These are phyloP conservation scores for Saccharomycopsis schoenii DNA, from an alignment of 805 yeast species.

Conservation along the genomic window DNA sequence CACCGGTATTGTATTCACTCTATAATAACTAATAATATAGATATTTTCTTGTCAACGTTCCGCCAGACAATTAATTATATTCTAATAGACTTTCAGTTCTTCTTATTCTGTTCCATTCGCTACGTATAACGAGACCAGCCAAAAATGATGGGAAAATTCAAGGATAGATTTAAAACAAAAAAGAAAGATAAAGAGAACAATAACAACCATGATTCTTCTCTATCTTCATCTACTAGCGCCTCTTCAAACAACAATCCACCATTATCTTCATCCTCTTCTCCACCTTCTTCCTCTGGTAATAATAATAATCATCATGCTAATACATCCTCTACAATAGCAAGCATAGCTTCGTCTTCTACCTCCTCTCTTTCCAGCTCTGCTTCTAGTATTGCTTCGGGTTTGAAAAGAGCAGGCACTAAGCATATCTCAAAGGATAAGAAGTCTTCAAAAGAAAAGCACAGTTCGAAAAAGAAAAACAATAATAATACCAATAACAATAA, in stretches of 20 bases:
- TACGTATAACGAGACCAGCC: background rate
- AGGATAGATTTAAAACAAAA: conserved; percentile 18
- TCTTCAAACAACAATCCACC: background rate
- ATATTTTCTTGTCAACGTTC: too few species aligned
- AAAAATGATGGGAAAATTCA: conserved; percentile 19
- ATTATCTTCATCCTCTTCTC: background rate
- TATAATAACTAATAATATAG: too few species aligned
- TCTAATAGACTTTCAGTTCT: too few species aligned
- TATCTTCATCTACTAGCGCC: background rate
- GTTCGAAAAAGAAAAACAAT: background rate
- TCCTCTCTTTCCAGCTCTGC: background rate
- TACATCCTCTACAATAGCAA: background rate
- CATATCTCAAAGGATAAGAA: conserved; percentile 17
- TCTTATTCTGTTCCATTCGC: too few species aligned
- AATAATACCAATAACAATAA: background rate
- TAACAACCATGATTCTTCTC: background rate
- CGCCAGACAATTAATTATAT: too few species aligned
- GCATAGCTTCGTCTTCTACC: background rate
- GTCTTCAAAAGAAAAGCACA: conserved; percentile 8
- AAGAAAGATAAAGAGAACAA: conserved; percentile 12
- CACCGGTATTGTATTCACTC: too few species aligned
- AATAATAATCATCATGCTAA: background rate
- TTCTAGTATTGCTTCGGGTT: conserved; percentile 6
- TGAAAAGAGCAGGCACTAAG: conserved; percentile 17
- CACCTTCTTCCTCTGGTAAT: background rate